Evolutionary conservation across 192 early-diverging fungal genomes (phyloP).

Genomic region (Backusella mclennaniae): DNA sequence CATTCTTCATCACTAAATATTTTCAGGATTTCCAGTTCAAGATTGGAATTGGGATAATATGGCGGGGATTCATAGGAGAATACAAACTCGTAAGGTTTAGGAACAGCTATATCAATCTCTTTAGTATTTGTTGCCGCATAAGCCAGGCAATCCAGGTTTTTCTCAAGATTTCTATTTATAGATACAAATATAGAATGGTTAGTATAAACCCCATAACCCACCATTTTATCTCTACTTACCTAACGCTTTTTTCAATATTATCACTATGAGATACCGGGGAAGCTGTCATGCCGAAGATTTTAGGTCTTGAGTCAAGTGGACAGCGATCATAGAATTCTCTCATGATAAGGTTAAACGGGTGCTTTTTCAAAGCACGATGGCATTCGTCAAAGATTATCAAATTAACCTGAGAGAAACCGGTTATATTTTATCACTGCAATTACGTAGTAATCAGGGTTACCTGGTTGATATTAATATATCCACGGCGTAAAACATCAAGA

Average conservation of each 20-base stretch:
- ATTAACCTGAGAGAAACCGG: conserved; percentile 49
- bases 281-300: conserved; percentile 91
- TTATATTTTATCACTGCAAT: neutral
- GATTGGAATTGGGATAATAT: conserved; percentile 33
- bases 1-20: conserved; percentile 29
- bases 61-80: conserved; percentile 51
- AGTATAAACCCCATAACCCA: neutral
- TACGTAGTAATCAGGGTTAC: conserved; percentile 32
- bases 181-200: neutral
- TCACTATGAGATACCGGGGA: conserved; percentile 60
- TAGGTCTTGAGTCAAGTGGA: conserved; percentile 52
- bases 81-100: conserved; percentile 39
- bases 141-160: conserved; percentile 48
- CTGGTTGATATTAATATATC: conserved; percentile 57
- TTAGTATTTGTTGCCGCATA: conserved; percentile 49
- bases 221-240: neutral
- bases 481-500: conserved; percentile 68
- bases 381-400: conserved; percentile 93
- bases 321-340: conserved; percentile 70
- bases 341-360: conserved; percentile 80
- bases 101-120: conserved; percentile 27
- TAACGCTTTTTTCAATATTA: neutral
- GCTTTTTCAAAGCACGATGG: conserved; percentile 77
- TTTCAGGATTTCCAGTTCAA: conserved; percentile 37
- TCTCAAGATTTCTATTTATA: conserved; percentile 47